Conservation (phyloP, 768 basidiomycete genomes). For the Suillus subalutaceus region DNA sequence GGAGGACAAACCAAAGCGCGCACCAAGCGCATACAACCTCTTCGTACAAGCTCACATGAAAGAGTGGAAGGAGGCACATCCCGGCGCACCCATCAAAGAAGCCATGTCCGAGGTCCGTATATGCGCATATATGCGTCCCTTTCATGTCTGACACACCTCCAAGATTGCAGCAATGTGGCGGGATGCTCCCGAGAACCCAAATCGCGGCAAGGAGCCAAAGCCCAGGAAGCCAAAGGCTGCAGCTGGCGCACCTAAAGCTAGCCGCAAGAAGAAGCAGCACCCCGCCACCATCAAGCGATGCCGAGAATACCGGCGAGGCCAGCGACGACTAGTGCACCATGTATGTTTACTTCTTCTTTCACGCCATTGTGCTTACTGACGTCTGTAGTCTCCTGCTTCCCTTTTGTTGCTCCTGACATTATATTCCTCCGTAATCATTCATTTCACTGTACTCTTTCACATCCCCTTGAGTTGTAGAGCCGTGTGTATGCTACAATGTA, state of each 20-base stretch:
- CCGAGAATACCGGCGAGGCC: slow-evolving; percentile 25
- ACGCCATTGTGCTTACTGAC: slow-evolving; percentile 4
- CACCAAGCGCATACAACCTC: slow-evolving; percentile 61
- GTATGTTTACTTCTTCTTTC: neutral
- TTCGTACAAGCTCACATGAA: slow-evolving; percentile 61
- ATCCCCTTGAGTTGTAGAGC: neutral
- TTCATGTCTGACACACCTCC: slow-evolving; percentile 11
- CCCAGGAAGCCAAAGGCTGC: slow-evolving; percentile 48
- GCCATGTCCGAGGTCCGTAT: slow-evolving; percentile 48
- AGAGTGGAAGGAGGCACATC: slow-evolving; percentile 57
- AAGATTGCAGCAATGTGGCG: slow-evolving; percentile 63
- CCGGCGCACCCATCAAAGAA: slow-evolving; percentile 49
- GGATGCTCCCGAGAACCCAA: slow-evolving; percentile 65
- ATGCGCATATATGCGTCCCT: slow-evolving; percentile 9
- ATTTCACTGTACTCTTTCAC: slow-evolving; percentile 8
- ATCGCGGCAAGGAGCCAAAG: slow-evolving; percentile 56
- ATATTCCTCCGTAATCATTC: slow-evolving; percentile 19
- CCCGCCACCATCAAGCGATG: slow-evolving; percentile 24
- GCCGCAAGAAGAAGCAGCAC: slow-evolving; percentile 21
- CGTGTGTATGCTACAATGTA: slow-evolving; percentile 19
- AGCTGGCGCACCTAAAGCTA: slow-evolving; percentile 4
- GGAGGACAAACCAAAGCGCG: slow-evolving; percentile 55
- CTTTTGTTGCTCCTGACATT: slow-evolving; percentile 11
- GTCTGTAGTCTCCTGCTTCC: neutral
- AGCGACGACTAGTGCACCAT: slow-evolving; percentile 21